These are phyloP conservation scores for Cyclotella kingstonii DNA, from an alignment of 108 stramenopile genomes.

Conservation along the genomic window DNA sequence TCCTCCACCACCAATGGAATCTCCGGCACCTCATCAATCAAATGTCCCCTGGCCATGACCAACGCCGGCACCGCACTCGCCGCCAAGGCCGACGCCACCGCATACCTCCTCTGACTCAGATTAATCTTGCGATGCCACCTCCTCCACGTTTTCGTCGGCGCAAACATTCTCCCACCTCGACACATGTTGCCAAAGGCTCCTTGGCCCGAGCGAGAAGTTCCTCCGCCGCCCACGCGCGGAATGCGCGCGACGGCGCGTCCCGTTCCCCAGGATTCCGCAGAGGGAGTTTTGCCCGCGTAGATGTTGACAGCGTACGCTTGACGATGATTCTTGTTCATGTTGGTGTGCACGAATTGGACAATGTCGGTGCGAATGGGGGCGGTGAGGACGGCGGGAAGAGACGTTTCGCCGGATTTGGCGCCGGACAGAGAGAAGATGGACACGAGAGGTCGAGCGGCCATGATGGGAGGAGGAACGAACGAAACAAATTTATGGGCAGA, in stretches of 20 bases:
- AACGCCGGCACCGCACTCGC: slow-evolving; percentile 96
- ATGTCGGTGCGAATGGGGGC: slow-evolving; percentile 98
- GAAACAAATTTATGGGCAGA: no score
- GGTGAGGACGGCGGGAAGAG: slow-evolving; percentile 95
- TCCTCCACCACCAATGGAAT: slow-evolving; percentile 94
- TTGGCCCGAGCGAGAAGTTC: slow-evolving; percentile 98
- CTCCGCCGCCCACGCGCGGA: slow-evolving; percentile 98
- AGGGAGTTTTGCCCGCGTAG: slow-evolving; percentile 93
- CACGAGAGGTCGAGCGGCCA: slow-evolving; percentile 95
- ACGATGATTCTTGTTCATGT: slow-evolving; percentile 99
- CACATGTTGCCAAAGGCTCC: slow-evolving; percentile 99
- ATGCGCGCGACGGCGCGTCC: slow-evolving; percentile 99
- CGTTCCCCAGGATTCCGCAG: slow-evolving; percentile 98
- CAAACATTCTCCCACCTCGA: slow-evolving; percentile 97
- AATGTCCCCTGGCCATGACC: slow-evolving; percentile 99
- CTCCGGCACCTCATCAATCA: slow-evolving; percentile 95
- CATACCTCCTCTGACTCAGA: slow-evolving; percentile 94
- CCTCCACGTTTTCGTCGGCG: slow-evolving; percentile 99
- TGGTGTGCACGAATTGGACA: slow-evolving; percentile 97
- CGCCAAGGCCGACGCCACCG: slow-evolving; percentile 96
- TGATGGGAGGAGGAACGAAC: slow-evolving; percentile 33
- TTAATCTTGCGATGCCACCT: slow-evolving; percentile 99
- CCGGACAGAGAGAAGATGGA: slow-evolving; percentile 93
- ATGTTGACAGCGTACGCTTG: slow-evolving; percentile 98
- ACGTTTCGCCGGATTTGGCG: slow-evolving; percentile 83